phyloP scores from a whole-genome alignment of 2,329 filamentous ascomycete genomes.

The Clonostachys sp. region DNA sequence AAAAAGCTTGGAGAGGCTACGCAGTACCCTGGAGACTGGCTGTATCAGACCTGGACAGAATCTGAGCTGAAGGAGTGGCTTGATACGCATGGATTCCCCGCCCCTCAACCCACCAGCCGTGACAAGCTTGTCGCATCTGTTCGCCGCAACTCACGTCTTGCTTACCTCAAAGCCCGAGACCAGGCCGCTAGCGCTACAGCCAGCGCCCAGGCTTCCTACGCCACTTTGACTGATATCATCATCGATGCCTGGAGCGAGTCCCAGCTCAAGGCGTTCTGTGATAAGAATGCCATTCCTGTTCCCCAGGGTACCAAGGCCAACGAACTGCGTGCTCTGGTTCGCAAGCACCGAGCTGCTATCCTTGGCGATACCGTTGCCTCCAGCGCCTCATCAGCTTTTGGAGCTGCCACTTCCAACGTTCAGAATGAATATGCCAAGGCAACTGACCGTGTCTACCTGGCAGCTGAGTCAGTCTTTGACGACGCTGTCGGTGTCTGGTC shows the following conservation, averaged over 20 bases:
- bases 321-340: conserved; percentile 83
- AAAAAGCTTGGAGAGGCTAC: conserved; percentile 71
- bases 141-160: conserved; percentile 83
- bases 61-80: conserved; percentile 94
- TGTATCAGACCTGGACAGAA: conserved; percentile 87
- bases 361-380: conserved; percentile 59
- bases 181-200: conserved; percentile 56
- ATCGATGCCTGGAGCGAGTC: conserved; percentile 88
- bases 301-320: conserved; percentile 90
- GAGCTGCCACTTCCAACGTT: conserved; percentile 70
- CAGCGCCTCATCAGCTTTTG: conserved; percentile 56
- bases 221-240: conserved; percentile 74
- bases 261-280: conserved; percentile 86
- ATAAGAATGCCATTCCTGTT: conserved; percentile 81
- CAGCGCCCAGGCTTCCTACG: conserved; percentile 65
- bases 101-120: conserved; percentile 76
- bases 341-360: conserved; percentile 76
- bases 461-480: conserved; percentile 64
- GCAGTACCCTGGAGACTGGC: conserved; percentile 91
- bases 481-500: conserved; percentile 61
- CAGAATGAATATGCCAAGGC: conserved; percentile 74
- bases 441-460: conserved; percentile 61
- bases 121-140: conserved; percentile 86
- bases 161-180: conserved; percentile 63
- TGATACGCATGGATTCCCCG: conserved; percentile 80